Conservation (phyloP, 208 protist species). For the Leishmania amazonensis region DNA sequence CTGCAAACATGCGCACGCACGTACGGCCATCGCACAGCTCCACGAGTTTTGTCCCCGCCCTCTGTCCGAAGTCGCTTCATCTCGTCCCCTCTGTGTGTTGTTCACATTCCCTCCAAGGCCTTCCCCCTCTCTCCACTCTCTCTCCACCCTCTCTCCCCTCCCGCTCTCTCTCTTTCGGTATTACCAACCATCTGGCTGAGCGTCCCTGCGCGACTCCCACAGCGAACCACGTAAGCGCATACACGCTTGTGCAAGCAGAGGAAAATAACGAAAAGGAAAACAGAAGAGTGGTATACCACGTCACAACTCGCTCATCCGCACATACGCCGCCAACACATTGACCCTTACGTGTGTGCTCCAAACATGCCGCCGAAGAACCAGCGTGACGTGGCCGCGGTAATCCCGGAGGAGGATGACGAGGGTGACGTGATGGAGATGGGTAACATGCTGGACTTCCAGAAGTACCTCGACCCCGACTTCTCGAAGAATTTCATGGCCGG, state of each 20-base stretch:
- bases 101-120: not conserved
- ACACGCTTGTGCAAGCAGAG: not conserved
- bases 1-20: not conserved
- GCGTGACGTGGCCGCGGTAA: constrained; percentile 11
- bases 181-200: not conserved
- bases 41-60: not conserved
- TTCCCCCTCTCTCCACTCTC: not conserved
- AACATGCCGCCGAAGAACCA: constrained; percentile 57
- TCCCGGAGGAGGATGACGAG: constrained; percentile 43
- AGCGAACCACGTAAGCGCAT: not conserved
- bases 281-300: not conserved
- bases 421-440: constrained; percentile 43
- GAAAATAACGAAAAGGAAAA: not conserved
- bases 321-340: not conserved
- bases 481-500: constrained; percentile 79
- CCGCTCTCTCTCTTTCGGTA: not conserved
- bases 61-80: not conserved
- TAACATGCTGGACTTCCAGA: constrained; percentile 39
- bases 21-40: not conserved
- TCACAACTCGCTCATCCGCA: constrained; percentile 6
- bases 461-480: constrained; percentile 80
- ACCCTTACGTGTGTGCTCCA: not conserved
- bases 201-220: not conserved
- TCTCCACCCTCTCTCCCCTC: too few relatives aligned
- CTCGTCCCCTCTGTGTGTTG: not conserved